phyloP scores from a whole-genome alignment of 2,329 filamentous ascomycete genomes.

The Colletotrichum aenigma region DNA sequence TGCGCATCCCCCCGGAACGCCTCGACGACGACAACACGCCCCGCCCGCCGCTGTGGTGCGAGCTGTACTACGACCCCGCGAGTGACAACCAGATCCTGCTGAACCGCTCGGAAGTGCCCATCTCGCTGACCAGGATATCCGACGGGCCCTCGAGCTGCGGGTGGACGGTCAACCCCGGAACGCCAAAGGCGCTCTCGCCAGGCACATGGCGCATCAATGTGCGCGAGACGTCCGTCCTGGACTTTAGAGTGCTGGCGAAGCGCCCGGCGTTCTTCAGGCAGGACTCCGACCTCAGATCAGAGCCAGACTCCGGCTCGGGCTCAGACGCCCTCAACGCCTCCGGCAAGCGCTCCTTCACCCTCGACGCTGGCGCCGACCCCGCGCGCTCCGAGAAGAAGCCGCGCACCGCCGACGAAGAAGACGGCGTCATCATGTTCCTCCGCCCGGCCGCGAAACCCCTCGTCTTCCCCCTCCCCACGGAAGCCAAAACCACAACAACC shows the following conservation, averaged over 20 bases:
- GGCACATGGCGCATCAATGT: conserved; percentile 63
- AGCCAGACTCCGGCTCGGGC: conserved; percentile 28
- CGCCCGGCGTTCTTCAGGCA: conserved; percentile 46
- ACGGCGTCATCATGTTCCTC: conserved; percentile 61
- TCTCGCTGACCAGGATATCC: conserved; percentile 52
- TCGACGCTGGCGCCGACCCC: conserved; percentile 43
- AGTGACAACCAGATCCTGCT: conserved; percentile 63
- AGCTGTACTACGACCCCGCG: conserved; percentile 63
- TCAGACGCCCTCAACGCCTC: conserved; percentile 46
- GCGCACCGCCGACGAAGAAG: conserved; percentile 43
- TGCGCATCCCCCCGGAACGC: conserved; percentile 56
- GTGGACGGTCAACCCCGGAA: conserved; percentile 44
- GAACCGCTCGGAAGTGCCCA: conserved; percentile 60
- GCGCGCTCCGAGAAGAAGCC: conserved; percentile 44
- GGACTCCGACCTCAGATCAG: conserved; percentile 20
- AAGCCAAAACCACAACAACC: conserved; percentile 47
- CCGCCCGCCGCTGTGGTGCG: conserved; percentile 60
- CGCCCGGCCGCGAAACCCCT: conserved; percentile 53
- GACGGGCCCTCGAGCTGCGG: conserved; percentile 38
- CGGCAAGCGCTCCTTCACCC: conserved; percentile 54
- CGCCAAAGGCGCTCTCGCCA: conserved; percentile 52
- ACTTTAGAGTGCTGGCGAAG: conserved; percentile 64
- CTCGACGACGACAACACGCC: conserved; percentile 43
- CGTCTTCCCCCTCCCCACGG: conserved; percentile 55
- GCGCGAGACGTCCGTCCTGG: conserved; percentile 52